phyloP scores from a whole-genome alignment of 306 rosid species.

The Vachellia pachyceras region DNA sequence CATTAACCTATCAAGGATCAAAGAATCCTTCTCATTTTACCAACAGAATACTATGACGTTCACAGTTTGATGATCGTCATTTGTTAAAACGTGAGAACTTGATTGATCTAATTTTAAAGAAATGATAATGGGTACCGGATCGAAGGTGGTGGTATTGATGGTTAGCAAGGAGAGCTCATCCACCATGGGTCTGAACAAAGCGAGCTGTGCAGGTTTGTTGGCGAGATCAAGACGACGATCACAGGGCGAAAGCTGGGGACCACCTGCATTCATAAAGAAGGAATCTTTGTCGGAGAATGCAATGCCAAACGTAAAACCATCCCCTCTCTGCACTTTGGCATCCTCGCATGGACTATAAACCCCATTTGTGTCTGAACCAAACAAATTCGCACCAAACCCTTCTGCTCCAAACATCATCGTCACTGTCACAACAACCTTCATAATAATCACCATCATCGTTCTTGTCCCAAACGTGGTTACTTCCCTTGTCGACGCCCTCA shows the following conservation, averaged over 20 bases:
- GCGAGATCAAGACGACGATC: slow-evolving; percentile 66
- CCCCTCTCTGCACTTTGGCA: slow-evolving; percentile 66
- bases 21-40: too few species aligned
- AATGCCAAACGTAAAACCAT: slow-evolving; percentile 81
- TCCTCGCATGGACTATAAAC: slow-evolving; percentile 81
- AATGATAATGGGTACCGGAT: slow-evolving; percentile 46
- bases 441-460: neutral
- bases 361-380: slow-evolving; percentile 54
- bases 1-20: too few species aligned
- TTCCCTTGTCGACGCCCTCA: slow-evolving; percentile 20
- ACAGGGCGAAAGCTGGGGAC: slow-evolving; percentile 83
- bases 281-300: slow-evolving; percentile 64
- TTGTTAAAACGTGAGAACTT: neutral
- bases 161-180: slow-evolving; percentile 78
- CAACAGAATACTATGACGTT: neutral
- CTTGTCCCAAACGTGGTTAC: neutral
- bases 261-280: slow-evolving; percentile 52
- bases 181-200: slow-evolving; percentile 74
- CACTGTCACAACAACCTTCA: neutral
- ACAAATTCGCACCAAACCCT: neutral
- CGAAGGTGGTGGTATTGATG: slow-evolving; percentile 42
- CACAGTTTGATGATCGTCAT: neutral
- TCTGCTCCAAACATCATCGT: slow-evolving; percentile 4
- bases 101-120: neutral
- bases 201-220: slow-evolving; percentile 51